Percentiles rank a stretch among this genome's conserved stretches.
phyloP scores from a whole-genome alignment of 208 protist genomes.

The Tritrichomonas foetus region DNA sequence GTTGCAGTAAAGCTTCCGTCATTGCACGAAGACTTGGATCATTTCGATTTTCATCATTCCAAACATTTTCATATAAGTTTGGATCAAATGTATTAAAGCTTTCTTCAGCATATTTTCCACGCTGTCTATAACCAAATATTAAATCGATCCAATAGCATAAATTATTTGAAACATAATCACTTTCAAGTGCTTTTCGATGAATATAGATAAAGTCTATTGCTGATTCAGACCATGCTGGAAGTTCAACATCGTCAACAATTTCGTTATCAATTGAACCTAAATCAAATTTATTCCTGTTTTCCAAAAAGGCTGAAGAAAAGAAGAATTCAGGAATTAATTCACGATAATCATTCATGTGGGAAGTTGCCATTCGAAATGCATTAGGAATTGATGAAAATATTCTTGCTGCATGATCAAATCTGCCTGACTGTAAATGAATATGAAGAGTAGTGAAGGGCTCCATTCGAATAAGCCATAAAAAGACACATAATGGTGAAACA shows the following conservation, averaged over 20 bases:
- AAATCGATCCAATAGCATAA: conserved; percentile 94
- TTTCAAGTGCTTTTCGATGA: conserved; percentile 53
- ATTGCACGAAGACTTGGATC: neutral
- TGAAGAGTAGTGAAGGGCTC: conserved; percentile 30
- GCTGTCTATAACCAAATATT: conserved; percentile 74
- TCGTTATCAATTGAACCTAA: neutral
- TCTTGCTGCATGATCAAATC: conserved; percentile 9
- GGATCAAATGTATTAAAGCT: conserved; percentile 14
- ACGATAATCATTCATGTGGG: neutral
- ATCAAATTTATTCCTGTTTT: neutral
- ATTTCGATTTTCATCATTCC: neutral
- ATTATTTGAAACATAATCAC: conserved; percentile 66
- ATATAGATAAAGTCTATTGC: conserved; percentile 52
- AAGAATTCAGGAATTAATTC: conserved; percentile 37
- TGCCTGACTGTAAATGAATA: neutral
- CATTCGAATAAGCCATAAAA: conserved; percentile 20
- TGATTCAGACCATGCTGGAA: conserved; percentile 54
- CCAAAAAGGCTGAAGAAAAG: neutral
- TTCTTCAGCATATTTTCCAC: neutral
- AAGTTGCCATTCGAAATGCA: neutral
- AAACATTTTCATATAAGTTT: neutral
- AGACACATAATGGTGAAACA: neutral
- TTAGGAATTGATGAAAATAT: neutral
- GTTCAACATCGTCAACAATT: conserved; percentile 43
- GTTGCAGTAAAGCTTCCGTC: conserved; percentile 51